A percentile compares a stretch with the other conserved stretches of the same genome.
Evolutionary conservation across 495 filamentous ascomycete species (phyloP).

Genomic region (Penicillium cinerascens): DNA sequence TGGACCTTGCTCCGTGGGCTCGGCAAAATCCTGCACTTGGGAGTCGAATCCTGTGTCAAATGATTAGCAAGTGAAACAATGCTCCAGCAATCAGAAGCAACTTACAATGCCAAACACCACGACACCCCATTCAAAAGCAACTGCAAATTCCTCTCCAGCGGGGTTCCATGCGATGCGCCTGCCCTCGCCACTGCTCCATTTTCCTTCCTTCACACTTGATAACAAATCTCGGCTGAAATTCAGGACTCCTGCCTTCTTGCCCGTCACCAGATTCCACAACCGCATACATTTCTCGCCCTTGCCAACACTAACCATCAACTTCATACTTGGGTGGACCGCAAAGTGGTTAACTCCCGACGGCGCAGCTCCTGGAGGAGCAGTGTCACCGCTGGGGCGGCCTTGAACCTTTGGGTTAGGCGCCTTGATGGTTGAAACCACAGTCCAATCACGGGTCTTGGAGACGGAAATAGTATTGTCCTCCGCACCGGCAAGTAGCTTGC

Average conservation of each 20-base stretch:
- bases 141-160: conserved; percentile 73
- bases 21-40: conserved; percentile 67
- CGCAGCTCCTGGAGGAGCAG: conserved; percentile 74
- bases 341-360: conserved; percentile 92
- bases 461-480: conserved; percentile 90
- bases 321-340: conserved; percentile 92
- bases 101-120: conserved; percentile 77
- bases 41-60: conserved; percentile 61
- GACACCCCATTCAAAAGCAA: conserved; percentile 83
- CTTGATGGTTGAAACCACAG: conserved; percentile 83
- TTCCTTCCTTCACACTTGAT: conserved; percentile 68
- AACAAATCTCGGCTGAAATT: conserved; percentile 72
- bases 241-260: conserved; percentile 88
- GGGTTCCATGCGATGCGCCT: conserved; percentile 76
- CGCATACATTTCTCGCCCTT: conserved; percentile 87
- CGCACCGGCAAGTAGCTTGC: conserved; percentile 77
- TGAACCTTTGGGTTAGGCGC: conserved; percentile 78
- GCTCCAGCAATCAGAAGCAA: conserved; percentile 6
- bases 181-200: conserved; percentile 77
- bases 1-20: conserved; percentile 74
- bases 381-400: conserved; percentile 86
- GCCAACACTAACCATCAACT: conserved; percentile 88
- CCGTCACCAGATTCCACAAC: conserved; percentile 95
- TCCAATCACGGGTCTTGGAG: conserved; percentile 84
- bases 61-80: conserved; percentile 13